Evolutionary conservation across 108 stramenopile genomes (phyloP), one percentile per base, ranked within the genome.

Genomic region (Nitzschia putrida): DNA sequence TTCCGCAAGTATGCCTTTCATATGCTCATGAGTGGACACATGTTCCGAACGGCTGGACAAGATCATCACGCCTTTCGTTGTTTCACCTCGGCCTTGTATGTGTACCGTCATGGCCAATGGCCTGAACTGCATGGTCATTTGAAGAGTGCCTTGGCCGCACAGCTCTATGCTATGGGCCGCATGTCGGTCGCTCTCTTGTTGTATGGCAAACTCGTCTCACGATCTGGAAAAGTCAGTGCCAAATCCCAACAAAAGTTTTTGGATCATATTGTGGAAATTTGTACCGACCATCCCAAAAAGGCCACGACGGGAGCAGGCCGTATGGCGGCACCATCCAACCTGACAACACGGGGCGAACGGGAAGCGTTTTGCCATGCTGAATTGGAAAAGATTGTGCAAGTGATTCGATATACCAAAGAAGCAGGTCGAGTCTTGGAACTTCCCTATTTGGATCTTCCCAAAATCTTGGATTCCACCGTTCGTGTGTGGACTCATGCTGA

Each of bases 1-100:
- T 75, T 65, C 59, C 85, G 93, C 52, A 94, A 94, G 53, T 94
- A 86, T 79, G 85, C 90, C 25, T 94, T 94, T 71, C 93, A 94
- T 72, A 92, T 94, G 87, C 84, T 94, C 61, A 91, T 94, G 90
- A 85, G 86, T 57, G 93, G 93, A 12, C 93, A 94, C 71, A 92
- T 94, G 93, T 94, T 90, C 72, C 87, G 90, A 60, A 83, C 87
- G 51, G 88, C 87, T 12, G 70, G 68, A 20, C 93, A 91, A 80
- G 86, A 94, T 13, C 83, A 87, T 22, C 93, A 94, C 68, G 90
- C 90, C 39, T 88, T 94, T 68, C 89, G 93, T 14, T 94, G 93
- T 69, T 94, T 94, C 56, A 76, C 88, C 6, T 85, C 84, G 22
- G 85, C 89, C 22, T 76, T 94, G 20, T 85, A 85, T 64, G 77